These are phyloP conservation scores for Phytopythium mirpurense DNA, from an alignment of 352 stramenopile species.

Conservation along the genomic window DNA sequence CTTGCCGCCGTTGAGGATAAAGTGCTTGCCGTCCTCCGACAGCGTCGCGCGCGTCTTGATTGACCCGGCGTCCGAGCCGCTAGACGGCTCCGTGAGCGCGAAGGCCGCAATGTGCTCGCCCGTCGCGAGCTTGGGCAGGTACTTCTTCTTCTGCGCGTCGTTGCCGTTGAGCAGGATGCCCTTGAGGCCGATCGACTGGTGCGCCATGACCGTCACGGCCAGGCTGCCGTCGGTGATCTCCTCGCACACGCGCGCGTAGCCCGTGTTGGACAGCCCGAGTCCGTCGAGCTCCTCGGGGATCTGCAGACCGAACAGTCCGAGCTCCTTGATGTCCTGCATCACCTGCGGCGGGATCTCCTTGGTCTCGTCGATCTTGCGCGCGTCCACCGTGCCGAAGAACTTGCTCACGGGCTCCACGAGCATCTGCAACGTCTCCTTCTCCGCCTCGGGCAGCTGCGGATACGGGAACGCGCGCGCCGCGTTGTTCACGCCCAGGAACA, in stretches of 20 bases:
- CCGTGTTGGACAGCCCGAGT: constrained; percentile 77
- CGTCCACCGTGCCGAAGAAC: constrained; percentile 70
- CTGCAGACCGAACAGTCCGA: constrained; percentile 84
- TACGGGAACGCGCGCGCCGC: constrained; percentile 72
- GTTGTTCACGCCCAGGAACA: constrained; percentile 86
- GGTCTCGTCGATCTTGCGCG: constrained; percentile 72
- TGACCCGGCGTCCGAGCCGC: constrained; percentile 83
- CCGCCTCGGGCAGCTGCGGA: constrained; percentile 56
- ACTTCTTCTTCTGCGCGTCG: constrained; percentile 80
- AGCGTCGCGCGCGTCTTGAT: constrained; percentile 89
- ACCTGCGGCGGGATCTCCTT: constrained; percentile 73
- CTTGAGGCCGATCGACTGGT: constrained; percentile 87
- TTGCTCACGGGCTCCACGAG: constrained; percentile 79
- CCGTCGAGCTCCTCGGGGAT: constrained; percentile 78
- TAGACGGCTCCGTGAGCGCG: constrained; percentile 89
- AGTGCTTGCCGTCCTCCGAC: constrained; percentile 89
- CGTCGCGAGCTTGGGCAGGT: constrained; percentile 87
- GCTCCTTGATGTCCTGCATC: constrained; percentile 71
- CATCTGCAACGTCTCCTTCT: constrained; percentile 82
- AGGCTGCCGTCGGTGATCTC: constrained; percentile 77
- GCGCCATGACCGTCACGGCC: constrained; percentile 83
- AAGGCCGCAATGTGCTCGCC: constrained; percentile 85
- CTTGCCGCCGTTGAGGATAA: constrained; percentile 93
- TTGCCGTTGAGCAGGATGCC: constrained; percentile 87
- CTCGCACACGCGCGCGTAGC: constrained; percentile 81